Percentiles rank a stretch among this genome's conserved stretches.
Evolutionary conservation across 2,329 filamentous ascomycete species (phyloP).

Genomic region (Colletotrichum brevisporum): DNA sequence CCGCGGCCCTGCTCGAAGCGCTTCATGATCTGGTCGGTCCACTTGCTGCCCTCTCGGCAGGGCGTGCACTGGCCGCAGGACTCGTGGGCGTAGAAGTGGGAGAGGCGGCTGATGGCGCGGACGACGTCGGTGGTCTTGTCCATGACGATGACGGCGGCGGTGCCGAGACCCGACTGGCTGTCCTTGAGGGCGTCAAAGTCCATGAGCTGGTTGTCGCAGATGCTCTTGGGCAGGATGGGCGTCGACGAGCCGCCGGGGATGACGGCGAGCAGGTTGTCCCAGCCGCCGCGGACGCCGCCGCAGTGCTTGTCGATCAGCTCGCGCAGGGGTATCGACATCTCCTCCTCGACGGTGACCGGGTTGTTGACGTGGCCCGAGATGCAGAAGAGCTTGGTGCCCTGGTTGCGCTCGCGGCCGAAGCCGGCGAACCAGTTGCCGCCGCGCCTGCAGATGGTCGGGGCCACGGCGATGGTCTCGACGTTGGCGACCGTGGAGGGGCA

Average conservation of each 20-base stretch:
- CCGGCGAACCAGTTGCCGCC: conserved; percentile 93
- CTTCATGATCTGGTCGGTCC: conserved; percentile 99
- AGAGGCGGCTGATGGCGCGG: conserved; percentile 90
- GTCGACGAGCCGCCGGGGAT: conserved; percentile 98
- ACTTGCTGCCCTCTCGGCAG: conserved; percentile 99
- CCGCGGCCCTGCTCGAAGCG: conserved; percentile 94
- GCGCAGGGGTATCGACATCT: conserved; percentile 97
- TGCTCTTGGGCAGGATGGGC: conserved; percentile 88
- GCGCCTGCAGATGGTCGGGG: conserved; percentile 94
- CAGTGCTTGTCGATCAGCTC: conserved; percentile 99
- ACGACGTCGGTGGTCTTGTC: conserved; percentile 98
- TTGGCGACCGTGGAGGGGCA: conserved; percentile 99
- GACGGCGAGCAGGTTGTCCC: conserved; percentile 96
- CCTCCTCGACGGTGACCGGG: conserved; percentile 97
- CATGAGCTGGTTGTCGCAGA: conserved; percentile 98
- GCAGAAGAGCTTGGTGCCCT: conserved; percentile 97
- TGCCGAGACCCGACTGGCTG: conserved; percentile 95
- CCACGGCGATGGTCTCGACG: conserved; percentile 96
- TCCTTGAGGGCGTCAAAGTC: conserved; percentile 99
- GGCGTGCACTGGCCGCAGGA: conserved; percentile 98
- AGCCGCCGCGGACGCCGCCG: conserved; percentile 94
- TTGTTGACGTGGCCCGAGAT: conserved; percentile 99
- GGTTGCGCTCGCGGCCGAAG: conserved; percentile 96
- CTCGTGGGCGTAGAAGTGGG: conserved; percentile 98
- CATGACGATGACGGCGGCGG: conserved; percentile 98